Evolutionary conservation across 2,329 filamentous ascomycete genomes (phyloP).

Genomic region (Fusarium tanahbumbuense): DNA sequence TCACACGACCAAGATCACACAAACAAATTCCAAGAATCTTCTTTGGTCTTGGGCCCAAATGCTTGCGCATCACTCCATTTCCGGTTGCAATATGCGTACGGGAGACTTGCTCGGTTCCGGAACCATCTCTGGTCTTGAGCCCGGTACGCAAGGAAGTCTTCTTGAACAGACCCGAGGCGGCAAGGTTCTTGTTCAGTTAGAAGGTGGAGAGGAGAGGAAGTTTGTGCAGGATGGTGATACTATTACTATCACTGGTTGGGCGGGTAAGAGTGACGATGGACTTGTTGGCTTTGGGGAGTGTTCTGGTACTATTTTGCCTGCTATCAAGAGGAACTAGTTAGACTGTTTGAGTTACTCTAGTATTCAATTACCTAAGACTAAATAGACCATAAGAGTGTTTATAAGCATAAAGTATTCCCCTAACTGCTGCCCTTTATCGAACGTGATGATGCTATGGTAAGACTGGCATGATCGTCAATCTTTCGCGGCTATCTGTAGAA

Average conservation of each 20-base stretch:
- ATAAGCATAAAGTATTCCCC: too few species aligned
- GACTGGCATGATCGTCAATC: too few species aligned
- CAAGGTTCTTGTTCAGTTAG: constrained; percentile 70
- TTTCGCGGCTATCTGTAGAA: too few species aligned
- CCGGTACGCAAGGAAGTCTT: constrained; percentile 75
- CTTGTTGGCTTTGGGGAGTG: constrained; percentile 41
- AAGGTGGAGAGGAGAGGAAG: constrained; percentile 72
- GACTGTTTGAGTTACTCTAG: too few species aligned
- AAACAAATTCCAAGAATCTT: constrained; percentile 59
- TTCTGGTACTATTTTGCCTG: constrained; percentile 14
- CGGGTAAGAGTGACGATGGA: constrained; percentile 15
- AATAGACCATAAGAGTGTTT: too few species aligned
- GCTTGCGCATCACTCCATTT: constrained; percentile 83
- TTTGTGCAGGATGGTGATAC: constrained; percentile 83
- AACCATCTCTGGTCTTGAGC: constrained; percentile 75
- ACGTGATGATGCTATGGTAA: too few species aligned
- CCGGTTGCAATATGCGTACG: constrained; percentile 78
- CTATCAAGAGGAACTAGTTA: neutral
- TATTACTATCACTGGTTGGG: constrained; percentile 35
- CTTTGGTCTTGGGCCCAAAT: constrained; percentile 87
- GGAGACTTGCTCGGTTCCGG: constrained; percentile 83
- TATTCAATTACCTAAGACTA: too few species aligned
- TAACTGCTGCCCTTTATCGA: too few species aligned
- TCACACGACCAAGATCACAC: constrained; percentile 46
- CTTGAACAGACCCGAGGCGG: constrained; percentile 79